These are phyloP conservation scores for Mucor circinelloides DNA, from an alignment of 371 early-diverging fungal genomes.

Conservation along the genomic window DNA sequence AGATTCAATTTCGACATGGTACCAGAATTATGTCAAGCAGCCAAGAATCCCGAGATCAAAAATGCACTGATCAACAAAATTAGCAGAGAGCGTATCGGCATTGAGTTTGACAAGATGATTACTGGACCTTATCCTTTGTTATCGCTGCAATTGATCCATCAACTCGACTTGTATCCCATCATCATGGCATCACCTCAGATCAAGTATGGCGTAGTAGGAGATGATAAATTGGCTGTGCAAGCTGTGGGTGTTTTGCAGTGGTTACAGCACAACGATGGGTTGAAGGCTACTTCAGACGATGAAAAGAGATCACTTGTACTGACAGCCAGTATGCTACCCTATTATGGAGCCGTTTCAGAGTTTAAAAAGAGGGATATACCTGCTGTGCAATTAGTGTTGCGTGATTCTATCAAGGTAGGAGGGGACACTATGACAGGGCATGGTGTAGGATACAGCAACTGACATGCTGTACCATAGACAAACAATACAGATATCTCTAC, in stretches of 20 bases:
- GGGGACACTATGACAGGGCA: slow-evolving; percentile 29
- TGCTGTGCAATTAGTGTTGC: slow-evolving; percentile 42
- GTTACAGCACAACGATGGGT: slow-evolving; percentile 19
- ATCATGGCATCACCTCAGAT: slow-evolving; percentile 59
- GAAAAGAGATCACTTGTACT: slow-evolving; percentile 17
- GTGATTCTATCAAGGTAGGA: slow-evolving; percentile 45
- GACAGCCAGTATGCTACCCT: slow-evolving; percentile 52
- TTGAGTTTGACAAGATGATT: slow-evolving; percentile 96
- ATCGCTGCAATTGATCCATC: slow-evolving; percentile 54
- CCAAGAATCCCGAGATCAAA: slow-evolving; percentile 59
- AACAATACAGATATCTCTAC: slow-evolving; percentile 46
- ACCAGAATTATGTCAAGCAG: slow-evolving; percentile 69
- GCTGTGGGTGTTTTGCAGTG: slow-evolving; percentile 54
- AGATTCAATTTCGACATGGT: slow-evolving; percentile 86
- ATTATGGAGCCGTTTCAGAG: slow-evolving; percentile 28
- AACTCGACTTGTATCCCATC: slow-evolving; percentile 55
- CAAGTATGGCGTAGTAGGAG: slow-evolving; percentile 32
- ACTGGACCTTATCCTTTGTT: slow-evolving; percentile 59
- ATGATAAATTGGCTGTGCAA: slow-evolving; percentile 37
- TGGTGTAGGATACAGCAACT: no score
- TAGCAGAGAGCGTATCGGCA: slow-evolving; percentile 94
- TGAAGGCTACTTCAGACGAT: slow-evolving; percentile 13
- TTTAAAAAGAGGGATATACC: slow-evolving; percentile 33
- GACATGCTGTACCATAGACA: slow-evolving; percentile 12
- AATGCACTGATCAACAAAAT: slow-evolving; percentile 84